phyloP scores from a whole-genome alignment of 2,329 filamentous ascomycete species.

The Beauveria rudraprayagi region DNA sequence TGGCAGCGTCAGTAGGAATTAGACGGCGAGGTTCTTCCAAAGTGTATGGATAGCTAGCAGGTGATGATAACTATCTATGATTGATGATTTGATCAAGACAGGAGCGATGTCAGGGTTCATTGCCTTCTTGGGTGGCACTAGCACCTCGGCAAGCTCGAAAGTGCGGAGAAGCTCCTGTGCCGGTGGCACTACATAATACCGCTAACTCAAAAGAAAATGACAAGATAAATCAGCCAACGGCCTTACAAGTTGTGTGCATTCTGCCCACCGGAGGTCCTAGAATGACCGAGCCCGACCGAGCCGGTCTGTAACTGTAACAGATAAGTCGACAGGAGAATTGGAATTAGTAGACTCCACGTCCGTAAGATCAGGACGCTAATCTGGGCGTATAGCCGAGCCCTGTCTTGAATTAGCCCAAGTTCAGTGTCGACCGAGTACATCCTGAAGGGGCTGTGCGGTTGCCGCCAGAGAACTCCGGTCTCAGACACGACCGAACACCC shows the following conservation, averaged over 20 bases:
- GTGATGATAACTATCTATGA: neutral
- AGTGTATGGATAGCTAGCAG: neutral
- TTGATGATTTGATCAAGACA: neutral
- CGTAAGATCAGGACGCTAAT: neutral
- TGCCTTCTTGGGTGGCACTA: neutral
- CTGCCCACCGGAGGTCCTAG: neutral
- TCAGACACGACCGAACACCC: neutral
- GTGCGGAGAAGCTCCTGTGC: constrained; percentile 7
- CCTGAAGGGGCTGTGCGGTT: neutral
- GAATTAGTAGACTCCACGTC: too few relatives aligned
- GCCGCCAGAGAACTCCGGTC: neutral
- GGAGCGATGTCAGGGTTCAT: neutral
- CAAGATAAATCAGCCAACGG: neutral
- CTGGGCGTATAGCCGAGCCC: neutral
- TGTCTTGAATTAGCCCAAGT: too few relatives aligned
- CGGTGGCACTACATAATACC: neutral
- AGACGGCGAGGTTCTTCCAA: neutral
- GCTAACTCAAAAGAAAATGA: neutral
- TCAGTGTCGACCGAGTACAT: too few relatives aligned
- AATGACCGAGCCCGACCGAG: neutral
- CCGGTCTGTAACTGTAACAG: neutral
- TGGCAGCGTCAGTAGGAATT: neutral
- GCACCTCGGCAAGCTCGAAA: constrained; percentile 10
- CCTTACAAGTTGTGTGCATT: neutral
- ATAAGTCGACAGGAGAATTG: too few relatives aligned